Evolutionary conservation across 2,329 filamentous ascomycete species (phyloP), one percentile per base, ranked within the genome.

Genomic region (Penicillium sp.): DNA sequence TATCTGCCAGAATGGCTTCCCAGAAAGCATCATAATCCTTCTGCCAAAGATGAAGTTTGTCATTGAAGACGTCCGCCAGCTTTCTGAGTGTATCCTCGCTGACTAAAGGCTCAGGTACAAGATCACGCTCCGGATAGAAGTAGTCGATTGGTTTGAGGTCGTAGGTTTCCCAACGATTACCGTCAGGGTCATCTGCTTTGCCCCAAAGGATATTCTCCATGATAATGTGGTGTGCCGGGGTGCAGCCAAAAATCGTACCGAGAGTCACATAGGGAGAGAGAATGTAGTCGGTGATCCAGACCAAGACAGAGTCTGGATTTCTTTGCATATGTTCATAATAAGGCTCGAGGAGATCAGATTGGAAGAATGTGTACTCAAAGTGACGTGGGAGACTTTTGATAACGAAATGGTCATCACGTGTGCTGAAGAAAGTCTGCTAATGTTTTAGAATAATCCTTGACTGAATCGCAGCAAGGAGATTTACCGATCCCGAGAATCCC

Each of bases 161-260:
- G 68, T 84, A 89, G 1, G 80, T 82, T 62, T 89, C 82, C 86
- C 86, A 89, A 15, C 75, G 69, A 40, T 73, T 65, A 47, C 71
- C 62, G 40, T 68, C 64, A 8, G 62, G 61, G 47, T 74, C 72
- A 10, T 72, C 68, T 12, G 74, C 72, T 54, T 81, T 77, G 1
- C 85, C 86, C 53, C 80, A 81, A 23, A 88, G 72, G 2, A 88
- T 74, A 62, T 89, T 89, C 65, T 89, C 86, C 87, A 89, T 89
- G 60, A 89, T 76, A 52, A 89, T 86, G 61, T 89, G 86, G 56
- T 88, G 85, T 1, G 81, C 81, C 0, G 87, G 86, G 0, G 83
- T 81, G 1, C 78, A 69, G 4, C 83, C 78, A 0, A 88, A 57
- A 0, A 82, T 58, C 1, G 79, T 76, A 0, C 86, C 86, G 1